Evolutionary conservation across 2,329 filamentous ascomycete species (phyloP).

Genomic region (Daldinia eschscholtzii): DNA sequence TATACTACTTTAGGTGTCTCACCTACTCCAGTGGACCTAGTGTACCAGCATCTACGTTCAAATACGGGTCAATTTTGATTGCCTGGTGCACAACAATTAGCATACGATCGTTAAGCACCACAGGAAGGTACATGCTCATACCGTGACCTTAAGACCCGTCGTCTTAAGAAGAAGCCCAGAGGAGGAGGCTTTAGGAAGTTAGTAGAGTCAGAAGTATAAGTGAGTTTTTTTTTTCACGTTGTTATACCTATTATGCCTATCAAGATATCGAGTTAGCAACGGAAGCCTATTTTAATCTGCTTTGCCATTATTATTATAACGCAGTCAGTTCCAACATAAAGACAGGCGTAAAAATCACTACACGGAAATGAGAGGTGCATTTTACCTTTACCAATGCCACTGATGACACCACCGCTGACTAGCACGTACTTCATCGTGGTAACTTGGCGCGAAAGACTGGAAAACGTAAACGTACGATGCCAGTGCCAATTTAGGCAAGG

Average conservation of each 20-base stretch:
- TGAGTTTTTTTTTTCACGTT: conserved; percentile 19
- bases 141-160: conserved; percentile 78
- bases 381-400: conserved; percentile 41
- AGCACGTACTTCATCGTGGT: conserved; percentile 83
- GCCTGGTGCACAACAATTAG: conserved; percentile 42
- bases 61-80: conserved; percentile 72
- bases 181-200: conserved; percentile 74
- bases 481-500: conserved; percentile 9
- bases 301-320: not conserved
- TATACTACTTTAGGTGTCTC: conserved; percentile 10
- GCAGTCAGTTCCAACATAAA: not conserved
- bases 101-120: not conserved
- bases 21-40: conserved; percentile 56
- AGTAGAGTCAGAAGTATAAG: conserved; percentile 7
- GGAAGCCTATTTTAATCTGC: not conserved
- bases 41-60: conserved; percentile 80
- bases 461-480: not conserved
- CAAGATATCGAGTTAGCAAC: conserved; percentile 14
- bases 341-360: not conserved
- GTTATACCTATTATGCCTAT: conserved; percentile 47
- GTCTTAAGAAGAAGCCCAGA: conserved; percentile 84
- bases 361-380: conserved; percentile 13
- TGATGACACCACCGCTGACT: conserved; percentile 77
- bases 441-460: conserved; percentile 4
- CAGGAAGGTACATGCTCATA: conserved; percentile 62